These are phyloP conservation scores for Coccomyxa sp. DNA, from an alignment of 139 green algal species.

Conservation along the genomic window DNA sequence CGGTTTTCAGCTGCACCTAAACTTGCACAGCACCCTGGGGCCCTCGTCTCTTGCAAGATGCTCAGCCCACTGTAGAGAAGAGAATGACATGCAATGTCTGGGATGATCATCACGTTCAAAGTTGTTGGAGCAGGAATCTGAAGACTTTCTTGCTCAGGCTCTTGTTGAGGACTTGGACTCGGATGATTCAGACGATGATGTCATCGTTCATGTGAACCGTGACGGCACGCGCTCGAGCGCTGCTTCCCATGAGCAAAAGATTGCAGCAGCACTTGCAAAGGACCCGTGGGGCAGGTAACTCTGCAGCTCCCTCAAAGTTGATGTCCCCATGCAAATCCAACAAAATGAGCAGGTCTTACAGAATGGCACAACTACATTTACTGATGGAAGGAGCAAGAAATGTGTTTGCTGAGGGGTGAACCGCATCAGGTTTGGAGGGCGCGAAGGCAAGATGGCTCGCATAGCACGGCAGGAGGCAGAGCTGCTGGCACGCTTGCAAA, in stretches of 20 bases:
- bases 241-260: slow-evolving; percentile 49
- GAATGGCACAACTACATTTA: too few relatives aligned
- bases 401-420: too few relatives aligned
- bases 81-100: too few relatives aligned
- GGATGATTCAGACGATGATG: slow-evolving; percentile 14
- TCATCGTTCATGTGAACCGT: slow-evolving; percentile 30
- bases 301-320: slow-evolving; percentile 23
- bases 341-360: too few relatives aligned
- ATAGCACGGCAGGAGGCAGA: slow-evolving; percentile 56
- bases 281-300: slow-evolving; percentile 25
- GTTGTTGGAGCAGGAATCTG: too few relatives aligned
- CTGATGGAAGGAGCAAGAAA: not conserved
- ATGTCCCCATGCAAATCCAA: too few relatives aligned
- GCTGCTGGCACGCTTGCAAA: not conserved
- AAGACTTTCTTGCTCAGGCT: not conserved
- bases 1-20: not conserved
- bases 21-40: not conserved
- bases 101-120: too few relatives aligned
- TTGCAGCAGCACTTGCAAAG: slow-evolving; percentile 59
- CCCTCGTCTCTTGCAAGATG: not conserved
- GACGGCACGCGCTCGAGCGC: slow-evolving; percentile 60
- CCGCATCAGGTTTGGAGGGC: slow-evolving; percentile 42
- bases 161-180: slow-evolving; percentile 4
- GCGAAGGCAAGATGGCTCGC: slow-evolving; percentile 75
- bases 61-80: too few relatives aligned